These are phyloP conservation scores for Ceratocystis diversiconidia DNA, from an alignment of 2,329 filamentous ascomycete genomes.

Conservation along the genomic window DNA sequence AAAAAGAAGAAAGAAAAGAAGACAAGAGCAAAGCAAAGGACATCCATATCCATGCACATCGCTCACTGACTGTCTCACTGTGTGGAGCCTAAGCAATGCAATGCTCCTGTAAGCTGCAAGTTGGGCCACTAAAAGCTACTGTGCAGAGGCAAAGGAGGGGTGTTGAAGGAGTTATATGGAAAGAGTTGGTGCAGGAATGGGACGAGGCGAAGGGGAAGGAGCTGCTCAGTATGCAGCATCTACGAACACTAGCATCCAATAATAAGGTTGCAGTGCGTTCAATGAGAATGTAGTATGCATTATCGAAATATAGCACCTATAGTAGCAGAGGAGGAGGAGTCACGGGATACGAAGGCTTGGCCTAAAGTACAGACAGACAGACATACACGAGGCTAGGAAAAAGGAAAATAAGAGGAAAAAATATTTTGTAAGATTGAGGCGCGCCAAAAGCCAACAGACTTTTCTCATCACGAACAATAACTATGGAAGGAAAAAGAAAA, in stretches of 20 bases:
- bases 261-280: neutral
- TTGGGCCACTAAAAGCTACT: neutral
- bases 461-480: neutral
- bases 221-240: neutral
- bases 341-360: neutral
- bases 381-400: neutral
- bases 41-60: neutral
- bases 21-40: neutral
- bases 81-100: neutral
- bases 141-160: neutral
- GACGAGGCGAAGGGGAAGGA: neutral
- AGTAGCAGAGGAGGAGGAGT: neutral
- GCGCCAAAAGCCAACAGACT: constrained; percentile 1
- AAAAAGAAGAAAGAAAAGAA: neutral
- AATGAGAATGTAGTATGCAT: neutral
- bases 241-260: neutral
- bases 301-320: neutral
- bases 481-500: neutral
- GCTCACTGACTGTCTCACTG: neutral
- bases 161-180: neutral
- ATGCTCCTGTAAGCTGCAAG: neutral
- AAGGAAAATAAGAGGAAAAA: neutral
- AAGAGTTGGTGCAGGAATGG: neutral
- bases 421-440: neutral
- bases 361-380: neutral